Conservation (phyloP, 1,284 basidiomycete species). For the Apiotrichum domesticum region DNA sequence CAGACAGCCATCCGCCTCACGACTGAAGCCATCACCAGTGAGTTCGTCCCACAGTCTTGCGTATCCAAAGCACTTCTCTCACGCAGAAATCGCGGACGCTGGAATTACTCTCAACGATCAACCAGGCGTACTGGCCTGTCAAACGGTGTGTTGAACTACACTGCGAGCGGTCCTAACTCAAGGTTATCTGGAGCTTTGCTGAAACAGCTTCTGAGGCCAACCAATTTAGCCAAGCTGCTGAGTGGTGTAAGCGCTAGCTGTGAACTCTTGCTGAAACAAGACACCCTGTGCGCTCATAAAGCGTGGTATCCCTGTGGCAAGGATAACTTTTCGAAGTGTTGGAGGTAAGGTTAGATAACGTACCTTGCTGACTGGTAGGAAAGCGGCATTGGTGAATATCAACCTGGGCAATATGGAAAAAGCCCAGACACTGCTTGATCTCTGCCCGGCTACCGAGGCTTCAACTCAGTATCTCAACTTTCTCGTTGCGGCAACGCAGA, state of each 20-base stretch:
- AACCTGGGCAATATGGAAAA: background rate
- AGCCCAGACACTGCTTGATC: conserved; percentile 3
- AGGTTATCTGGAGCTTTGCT: conserved; percentile 12
- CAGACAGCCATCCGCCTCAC: background rate
- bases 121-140: conserved; percentile 1
- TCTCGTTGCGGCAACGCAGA: conserved; percentile 8
- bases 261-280: background rate
- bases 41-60: background rate
- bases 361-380: conserved; percentile 1
- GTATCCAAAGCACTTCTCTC: background rate
- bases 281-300: conserved; percentile 3
- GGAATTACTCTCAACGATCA: background rate
- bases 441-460: conserved; percentile 11
- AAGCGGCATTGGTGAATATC: conserved; percentile 7
- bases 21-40: conserved; percentile 3
- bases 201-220: background rate
- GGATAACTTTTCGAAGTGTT: conserved; percentile 6
- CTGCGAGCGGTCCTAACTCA: no score
- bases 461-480: conserved; percentile 21
- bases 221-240: conserved; percentile 3
- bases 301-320: background rate
- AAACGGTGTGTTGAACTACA: conserved; percentile 5
- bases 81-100: background rate
- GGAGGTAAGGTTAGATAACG: background rate
- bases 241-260: conserved; percentile 9